These are phyloP conservation scores for Pinus tabuliformis DNA, from an alignment of 75 land plant genomes.

Conservation along the genomic window DNA sequence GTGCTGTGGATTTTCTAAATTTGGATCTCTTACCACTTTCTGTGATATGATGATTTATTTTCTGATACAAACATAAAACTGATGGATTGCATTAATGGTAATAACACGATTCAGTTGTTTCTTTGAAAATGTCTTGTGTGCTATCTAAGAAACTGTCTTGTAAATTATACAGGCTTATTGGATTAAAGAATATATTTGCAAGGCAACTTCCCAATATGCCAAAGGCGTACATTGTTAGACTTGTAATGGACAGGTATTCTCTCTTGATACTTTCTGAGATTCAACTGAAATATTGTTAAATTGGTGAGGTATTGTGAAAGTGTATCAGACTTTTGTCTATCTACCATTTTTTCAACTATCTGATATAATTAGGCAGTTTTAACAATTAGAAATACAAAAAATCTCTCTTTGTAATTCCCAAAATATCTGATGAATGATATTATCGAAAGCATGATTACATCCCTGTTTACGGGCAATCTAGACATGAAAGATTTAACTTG, in stretches of 20 bases:
- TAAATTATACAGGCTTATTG: conserved; percentile 71
- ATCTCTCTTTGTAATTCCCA: no score
- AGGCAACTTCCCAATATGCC: conserved; percentile 99
- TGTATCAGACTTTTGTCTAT: no score
- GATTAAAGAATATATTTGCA: conserved; percentile 96
- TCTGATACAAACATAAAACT: background rate
- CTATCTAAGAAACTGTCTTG: conserved; percentile 5
- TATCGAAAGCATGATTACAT: no score
- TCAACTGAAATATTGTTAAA: background rate
- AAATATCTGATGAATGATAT: no score
- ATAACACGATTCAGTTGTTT: background rate
- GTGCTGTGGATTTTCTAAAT: background rate
- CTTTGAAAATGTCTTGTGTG: background rate
- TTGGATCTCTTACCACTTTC: background rate
- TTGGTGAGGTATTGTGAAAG: no score
- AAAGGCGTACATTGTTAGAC: conserved; percentile 96
- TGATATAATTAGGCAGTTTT: no score
- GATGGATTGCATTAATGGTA: background rate
- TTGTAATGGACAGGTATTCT: conserved; percentile 94
- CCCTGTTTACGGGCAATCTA: no score
- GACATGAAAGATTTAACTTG: no score
- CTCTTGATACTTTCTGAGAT: background rate
- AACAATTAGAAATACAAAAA: no score
- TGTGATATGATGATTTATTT: background rate
- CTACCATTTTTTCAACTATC: no score